Base-by-base conservation (phyloP, 805 yeast species). In the Myxozyma kluyveri region DNA sequence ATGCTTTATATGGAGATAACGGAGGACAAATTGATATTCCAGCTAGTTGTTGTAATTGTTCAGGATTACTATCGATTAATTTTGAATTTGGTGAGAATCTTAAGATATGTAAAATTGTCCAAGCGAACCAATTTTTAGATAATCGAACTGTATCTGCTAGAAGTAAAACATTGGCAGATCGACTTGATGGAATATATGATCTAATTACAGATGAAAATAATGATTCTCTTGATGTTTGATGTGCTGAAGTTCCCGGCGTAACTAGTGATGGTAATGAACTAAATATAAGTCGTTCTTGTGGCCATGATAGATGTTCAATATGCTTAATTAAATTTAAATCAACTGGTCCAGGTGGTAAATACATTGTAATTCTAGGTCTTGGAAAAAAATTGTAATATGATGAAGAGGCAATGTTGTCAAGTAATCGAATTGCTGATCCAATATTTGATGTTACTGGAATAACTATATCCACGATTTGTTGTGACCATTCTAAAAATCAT, bases 291-390 rank as follows among this genome's bases (percentile, higher is more conserved):
- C 52, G 47, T 22, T 56, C 57, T n/a, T 42, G 42, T 5, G 60
- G 58, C 49, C 51, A 56, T 17, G 42, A 9, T 12, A 56, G 41
- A 0, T 49, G 21, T 17, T 56, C 60, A 27, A 52, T 44, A 36
- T 39, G 54, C 26, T 54, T 51, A 27, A 54, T 21, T 21, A 56
- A 19, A 21, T 44, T 49, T 4, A 49, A 41, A 22, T 54, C 58
- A 7, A 52, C 51, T 7, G 47, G 45, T 4, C 60, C 60, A 2
- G 60, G 60, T 7, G 58, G 57, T 2, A 45, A 45, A 38, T 56
- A 56, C 14, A 56, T 23, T 4, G 60, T 45, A 31, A 56, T 56
- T 18, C 60, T 50, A 7, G 60, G 60, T 18, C 54, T 45, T 4
- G 59, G 58, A 9, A 23, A 22, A 21, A 40, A 42, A 45, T 56